These are phyloP conservation scores for Calcarisporium arbuscula DNA, from an alignment of 2,329 filamentous ascomycete genomes.

Conservation along the genomic window DNA sequence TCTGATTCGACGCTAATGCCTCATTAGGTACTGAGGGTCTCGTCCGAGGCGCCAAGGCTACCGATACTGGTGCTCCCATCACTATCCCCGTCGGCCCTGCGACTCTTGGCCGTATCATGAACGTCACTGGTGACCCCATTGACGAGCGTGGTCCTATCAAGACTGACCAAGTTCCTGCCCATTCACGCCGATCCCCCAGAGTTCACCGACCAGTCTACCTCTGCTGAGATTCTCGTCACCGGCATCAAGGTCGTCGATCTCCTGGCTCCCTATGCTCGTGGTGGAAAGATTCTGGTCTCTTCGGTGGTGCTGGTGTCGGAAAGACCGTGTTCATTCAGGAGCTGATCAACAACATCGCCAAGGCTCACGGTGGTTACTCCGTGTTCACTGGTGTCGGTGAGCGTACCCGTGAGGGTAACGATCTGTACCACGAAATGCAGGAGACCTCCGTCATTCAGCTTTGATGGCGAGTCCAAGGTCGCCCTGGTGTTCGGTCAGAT, in stretches of 20 bases:
- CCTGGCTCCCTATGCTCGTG: constrained; percentile 97
- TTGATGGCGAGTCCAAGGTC: constrained; percentile 98
- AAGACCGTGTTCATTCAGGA: constrained; percentile 99
- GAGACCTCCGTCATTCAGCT: constrained; percentile 99
- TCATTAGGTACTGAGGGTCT: constrained; percentile 93
- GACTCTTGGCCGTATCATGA: constrained; percentile 98
- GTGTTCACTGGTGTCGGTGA: constrained; percentile 99
- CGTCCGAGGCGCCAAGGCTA: constrained; percentile 78
- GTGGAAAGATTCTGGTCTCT: constrained; percentile 99
- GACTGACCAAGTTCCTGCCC: constrained; percentile 73
- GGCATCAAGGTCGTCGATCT: constrained; percentile 99
- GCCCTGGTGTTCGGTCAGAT: constrained; percentile 99
- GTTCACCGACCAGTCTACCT: constrained; percentile 94
- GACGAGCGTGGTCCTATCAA: constrained; percentile 99
- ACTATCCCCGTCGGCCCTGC: constrained; percentile 89
- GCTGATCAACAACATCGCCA: constrained; percentile 99
- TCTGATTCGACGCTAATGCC: constrained; percentile 12
- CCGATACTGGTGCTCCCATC: constrained; percentile 91
- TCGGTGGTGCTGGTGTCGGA: constrained; percentile 99
- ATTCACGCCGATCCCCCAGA: constrained; percentile 92
- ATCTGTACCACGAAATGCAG: constrained; percentile 99
- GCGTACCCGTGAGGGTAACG: constrained; percentile 99
- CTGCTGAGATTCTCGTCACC: constrained; percentile 92
- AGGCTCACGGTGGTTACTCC: constrained; percentile 99
- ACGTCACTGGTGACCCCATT: constrained; percentile 99